A percentile compares a stretch with the other conserved stretches of the same genome.
phyloP scores from a whole-genome alignment of 176 grass and related monocot genomes.

The Metroxylon sagu region DNA sequence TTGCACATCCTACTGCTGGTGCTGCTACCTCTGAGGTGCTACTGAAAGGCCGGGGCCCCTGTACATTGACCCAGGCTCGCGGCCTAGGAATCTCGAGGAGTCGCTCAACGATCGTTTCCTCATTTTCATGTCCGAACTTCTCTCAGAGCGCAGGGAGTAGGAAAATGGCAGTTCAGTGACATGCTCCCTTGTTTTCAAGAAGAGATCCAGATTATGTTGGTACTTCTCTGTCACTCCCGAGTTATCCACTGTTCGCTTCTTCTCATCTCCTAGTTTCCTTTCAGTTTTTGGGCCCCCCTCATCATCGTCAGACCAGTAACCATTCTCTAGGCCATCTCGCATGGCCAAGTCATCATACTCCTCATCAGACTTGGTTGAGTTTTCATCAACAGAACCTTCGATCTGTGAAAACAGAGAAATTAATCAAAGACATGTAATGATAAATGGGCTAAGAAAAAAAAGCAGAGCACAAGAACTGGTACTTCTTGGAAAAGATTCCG shows the following conservation, averaged over 20 bases:
- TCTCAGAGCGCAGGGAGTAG: constrained; percentile 7
- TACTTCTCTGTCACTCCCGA: constrained; percentile 22
- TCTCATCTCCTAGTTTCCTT: constrained; percentile 23
- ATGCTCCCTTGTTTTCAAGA: constrained; percentile 28
- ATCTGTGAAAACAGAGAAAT: constrained; percentile 33
- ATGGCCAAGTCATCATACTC: constrained; percentile 84
- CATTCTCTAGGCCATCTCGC: constrained; percentile 51
- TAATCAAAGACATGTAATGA: too few species aligned
- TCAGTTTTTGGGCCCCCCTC: constrained; percentile 24
- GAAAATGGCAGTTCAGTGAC: neutral
- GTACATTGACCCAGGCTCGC: constrained; percentile 9
- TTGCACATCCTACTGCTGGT: too few species aligned
- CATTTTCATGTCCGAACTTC: constrained; percentile 16
- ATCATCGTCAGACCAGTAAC: constrained; percentile 45
- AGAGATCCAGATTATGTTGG: constrained; percentile 26
- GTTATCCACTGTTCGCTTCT: neutral
- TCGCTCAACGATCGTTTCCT: constrained; percentile 62
- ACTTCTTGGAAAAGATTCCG: too few species aligned
- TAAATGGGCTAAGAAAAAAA: neutral
- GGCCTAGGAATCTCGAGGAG: constrained; percentile 22
- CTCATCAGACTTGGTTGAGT: constrained; percentile 75
- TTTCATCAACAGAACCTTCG: constrained; percentile 80
- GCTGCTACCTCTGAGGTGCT: neutral
- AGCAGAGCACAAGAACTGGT: neutral
- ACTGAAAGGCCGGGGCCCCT: constrained; percentile 22